Percentiles rank a stretch among this genome's conserved stretches.
Conservation (phyloP, 495 filamentous ascomycete genomes). For the Aspergillus avenaceus region DNA sequence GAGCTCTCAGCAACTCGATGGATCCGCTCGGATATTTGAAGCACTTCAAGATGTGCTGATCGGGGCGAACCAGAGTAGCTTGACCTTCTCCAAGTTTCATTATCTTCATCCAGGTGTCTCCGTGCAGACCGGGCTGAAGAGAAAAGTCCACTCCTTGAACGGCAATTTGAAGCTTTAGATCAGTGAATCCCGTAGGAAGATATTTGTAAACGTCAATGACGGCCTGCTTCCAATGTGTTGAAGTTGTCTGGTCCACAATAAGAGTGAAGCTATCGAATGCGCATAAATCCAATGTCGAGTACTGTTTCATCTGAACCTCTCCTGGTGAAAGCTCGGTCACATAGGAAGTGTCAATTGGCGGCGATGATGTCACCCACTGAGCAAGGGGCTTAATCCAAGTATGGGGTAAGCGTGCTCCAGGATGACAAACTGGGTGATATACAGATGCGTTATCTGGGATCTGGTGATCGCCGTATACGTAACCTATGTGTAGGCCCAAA, state of each 20-base stretch:
- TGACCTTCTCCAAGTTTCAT: conserved; percentile 17
- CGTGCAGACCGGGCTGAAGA: conserved; percentile 10
- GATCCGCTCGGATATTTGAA: neutral
- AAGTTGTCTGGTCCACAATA: conserved; percentile 12
- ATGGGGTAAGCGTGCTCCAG: conserved; percentile 30
- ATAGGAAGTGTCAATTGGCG: conserved; percentile 26
- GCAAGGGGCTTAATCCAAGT: conserved; percentile 19
- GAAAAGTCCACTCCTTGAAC: conserved; percentile 14
- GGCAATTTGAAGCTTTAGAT: conserved; percentile 8
- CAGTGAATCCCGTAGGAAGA: neutral
- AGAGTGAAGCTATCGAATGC: conserved; percentile 23
- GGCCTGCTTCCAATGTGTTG: conserved; percentile 2
- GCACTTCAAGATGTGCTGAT: conserved; percentile 32
- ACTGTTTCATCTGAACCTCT: conserved; percentile 17
- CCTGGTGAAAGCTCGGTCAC: conserved; percentile 17
- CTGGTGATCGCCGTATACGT: conserved; percentile 25
- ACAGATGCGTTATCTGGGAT: conserved; percentile 24
- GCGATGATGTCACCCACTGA: conserved; percentile 1
- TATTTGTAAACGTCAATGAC: neutral
- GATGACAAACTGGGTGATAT: conserved; percentile 16
- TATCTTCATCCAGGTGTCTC: conserved; percentile 12
- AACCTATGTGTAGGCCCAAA: conserved; percentile 32
- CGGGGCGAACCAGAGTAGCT: conserved; percentile 27
- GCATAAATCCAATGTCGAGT: conserved; percentile 31
- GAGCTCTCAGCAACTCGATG: conserved; percentile 2